A percentile compares a stretch with the other conserved stretches of the same genome.
phyloP scores from a whole-genome alignment of 441 rosid species.

The Arabidopsis lyrata region DNA sequence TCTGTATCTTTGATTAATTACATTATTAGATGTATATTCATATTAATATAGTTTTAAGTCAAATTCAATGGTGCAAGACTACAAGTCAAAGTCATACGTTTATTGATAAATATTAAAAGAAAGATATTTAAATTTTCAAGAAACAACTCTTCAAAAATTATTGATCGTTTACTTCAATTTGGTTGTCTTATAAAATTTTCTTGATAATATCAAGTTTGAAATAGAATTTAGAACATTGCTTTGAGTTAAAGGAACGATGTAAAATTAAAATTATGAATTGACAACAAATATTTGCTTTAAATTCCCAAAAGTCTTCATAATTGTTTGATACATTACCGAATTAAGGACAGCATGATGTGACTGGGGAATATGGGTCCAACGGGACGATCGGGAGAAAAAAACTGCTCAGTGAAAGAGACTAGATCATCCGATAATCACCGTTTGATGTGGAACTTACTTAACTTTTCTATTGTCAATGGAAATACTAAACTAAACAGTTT shows the following conservation, averaged over 20 bases:
- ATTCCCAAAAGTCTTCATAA: constrained; percentile 23
- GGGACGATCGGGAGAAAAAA: constrained; percentile 21
- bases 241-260: constrained; percentile 7
- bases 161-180: background rate
- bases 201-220: background rate
- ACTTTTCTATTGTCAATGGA: constrained; percentile 3
- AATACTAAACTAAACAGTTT: too few relatives aligned
- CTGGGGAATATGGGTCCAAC: constrained; percentile 37
- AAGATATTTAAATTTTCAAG: background rate
- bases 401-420: constrained; percentile 20
- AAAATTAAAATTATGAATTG: constrained; percentile 10
- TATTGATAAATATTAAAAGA: background rate
- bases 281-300: constrained; percentile 21
- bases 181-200: background rate
- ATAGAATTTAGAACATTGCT: background rate
- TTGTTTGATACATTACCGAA: constrained; percentile 26
- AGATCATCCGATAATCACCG: constrained; percentile 8
- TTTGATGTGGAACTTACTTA: constrained; percentile 7
- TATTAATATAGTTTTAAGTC: background rate
- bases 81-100: constrained; percentile 3
- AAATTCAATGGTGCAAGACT: constrained; percentile 5
- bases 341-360: constrained; percentile 38
- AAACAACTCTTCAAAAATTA: background rate
- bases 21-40: background rate
- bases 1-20: background rate